Evolutionary conservation across 768 basidiomycete species (phyloP), one percentile per base, ranked within the genome.

Genomic region (Suillus weaverae): DNA sequence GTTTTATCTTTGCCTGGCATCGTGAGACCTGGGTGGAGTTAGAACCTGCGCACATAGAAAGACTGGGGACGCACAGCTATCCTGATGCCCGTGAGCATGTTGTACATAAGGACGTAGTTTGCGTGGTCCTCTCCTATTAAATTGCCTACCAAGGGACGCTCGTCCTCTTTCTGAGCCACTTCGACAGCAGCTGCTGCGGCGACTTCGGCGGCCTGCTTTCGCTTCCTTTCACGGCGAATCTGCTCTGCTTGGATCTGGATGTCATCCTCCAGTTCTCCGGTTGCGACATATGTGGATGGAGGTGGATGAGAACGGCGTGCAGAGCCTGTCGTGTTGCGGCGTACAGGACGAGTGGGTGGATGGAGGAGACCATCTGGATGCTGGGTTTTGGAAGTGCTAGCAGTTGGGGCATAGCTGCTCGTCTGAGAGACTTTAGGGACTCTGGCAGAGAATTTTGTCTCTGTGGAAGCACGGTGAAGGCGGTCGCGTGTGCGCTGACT

Each of bases 51-150:
- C 35, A 48, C 16, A 39, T 10, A 48, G 32, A 41, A 30, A 66
- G 36, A 51, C 38, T 67, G 26, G 20, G 30, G 14, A 83, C 91
- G 73, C 70, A 94, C 96, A 35, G 90, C 96, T 70, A 95, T 95
- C 48, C 97, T 87, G 66, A 99, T 99, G 5, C 97, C 97, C 5
- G 97, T 99, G 71, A 99, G 83, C 97, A 99, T 99, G 81, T 99
- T 99, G 81, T 99, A 99, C 97, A 99, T 99, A 72, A 99, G 80
- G 64, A 99, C 93, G 70, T 98, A 99, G 81, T 99, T 99, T 76
- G 91, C 96, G 78, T 99, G 97, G 71, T 89, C 97, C 75, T 98
- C 96, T n/a, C 95, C 94, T 68, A 99, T 97, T 69, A 99, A 79
- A 75, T 99, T 99, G 1, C 97, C 97, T 0, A 98, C 93, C 14